These are phyloP conservation scores for Saprolegnia parasitica DNA, from an alignment of 352 stramenopile genomes.

Conservation along the genomic window DNA sequence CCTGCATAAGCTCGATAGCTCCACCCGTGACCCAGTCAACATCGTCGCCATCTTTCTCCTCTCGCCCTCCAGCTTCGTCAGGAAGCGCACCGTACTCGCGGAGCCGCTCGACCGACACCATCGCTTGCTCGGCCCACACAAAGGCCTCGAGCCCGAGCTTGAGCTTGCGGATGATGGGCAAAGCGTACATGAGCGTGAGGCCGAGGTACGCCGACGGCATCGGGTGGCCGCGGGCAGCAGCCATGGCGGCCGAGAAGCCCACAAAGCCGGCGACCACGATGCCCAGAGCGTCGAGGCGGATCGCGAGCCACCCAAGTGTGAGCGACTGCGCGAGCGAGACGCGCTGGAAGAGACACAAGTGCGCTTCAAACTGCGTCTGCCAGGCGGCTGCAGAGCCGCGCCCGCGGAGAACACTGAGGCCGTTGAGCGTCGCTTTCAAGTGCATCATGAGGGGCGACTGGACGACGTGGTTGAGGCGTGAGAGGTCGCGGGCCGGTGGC, in stretches of 20 bases:
- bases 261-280: constrained; percentile 81
- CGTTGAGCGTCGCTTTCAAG: constrained; percentile 74
- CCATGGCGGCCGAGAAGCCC: constrained; percentile 63
- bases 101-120: constrained; percentile 88
- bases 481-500: constrained; percentile 65
- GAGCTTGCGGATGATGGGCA: constrained; percentile 85
- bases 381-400: constrained; percentile 48
- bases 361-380: constrained; percentile 36
- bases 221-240: constrained; percentile 48
- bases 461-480: constrained; percentile 58
- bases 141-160: constrained; percentile 82
- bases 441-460: constrained; percentile 69
- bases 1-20: not conserved
- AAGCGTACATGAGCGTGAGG: constrained; percentile 87
- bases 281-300: constrained; percentile 79
- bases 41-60: not conserved
- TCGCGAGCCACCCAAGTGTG: constrained; percentile 75
- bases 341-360: constrained; percentile 63
- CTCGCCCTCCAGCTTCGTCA: constrained; percentile 40
- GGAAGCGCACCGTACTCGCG: constrained; percentile 70
- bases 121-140: constrained; percentile 85
- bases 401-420: constrained; percentile 57
- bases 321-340: constrained; percentile 70
- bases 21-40: not conserved
- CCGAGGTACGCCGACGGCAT: constrained; percentile 74